phyloP scores from a whole-genome alignment of 2,329 filamentous ascomycete genomes.

The Botrytis pseudocinerea region DNA sequence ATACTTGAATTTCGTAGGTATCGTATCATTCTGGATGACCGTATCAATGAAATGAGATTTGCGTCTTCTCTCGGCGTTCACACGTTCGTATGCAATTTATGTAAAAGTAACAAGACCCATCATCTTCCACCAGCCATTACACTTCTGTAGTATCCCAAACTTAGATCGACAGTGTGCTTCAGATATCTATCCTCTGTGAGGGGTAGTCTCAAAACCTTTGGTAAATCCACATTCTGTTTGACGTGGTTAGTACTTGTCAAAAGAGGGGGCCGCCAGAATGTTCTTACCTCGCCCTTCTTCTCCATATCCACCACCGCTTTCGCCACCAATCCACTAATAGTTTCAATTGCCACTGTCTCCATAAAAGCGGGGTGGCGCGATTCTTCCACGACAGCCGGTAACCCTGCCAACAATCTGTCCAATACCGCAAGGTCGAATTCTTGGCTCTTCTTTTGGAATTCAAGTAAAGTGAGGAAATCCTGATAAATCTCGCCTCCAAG shows the following conservation, averaged over 20 bases:
- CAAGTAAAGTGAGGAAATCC: constrained; percentile 57
- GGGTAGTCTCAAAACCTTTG: constrained; percentile 58
- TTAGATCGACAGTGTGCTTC: constrained; percentile 68
- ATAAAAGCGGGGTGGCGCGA: constrained; percentile 46
- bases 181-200: constrained; percentile 73
- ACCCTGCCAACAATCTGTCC: constrained; percentile 56
- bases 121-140: constrained; percentile 36
- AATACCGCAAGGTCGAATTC: constrained; percentile 49
- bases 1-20: constrained; percentile 22
- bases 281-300: constrained; percentile 58
- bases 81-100: constrained; percentile 9
- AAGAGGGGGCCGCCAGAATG: constrained; percentile 7
- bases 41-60: constrained; percentile 9
- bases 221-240: constrained; percentile 45
- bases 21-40: constrained; percentile 28
- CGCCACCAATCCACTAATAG: constrained; percentile 76
- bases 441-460: constrained; percentile 45
- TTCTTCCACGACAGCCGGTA: constrained; percentile 51
- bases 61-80: not conserved
- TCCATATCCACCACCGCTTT: constrained; percentile 58
- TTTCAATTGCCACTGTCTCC: constrained; percentile 72
- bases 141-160: constrained; percentile 62
- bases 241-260: not conserved
- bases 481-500: constrained; percentile 78
- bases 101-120: constrained; percentile 12